These are phyloP conservation scores for Cymbomonas tetramitiformis DNA, from an alignment of 139 green algal species.

Conservation along the genomic window DNA sequence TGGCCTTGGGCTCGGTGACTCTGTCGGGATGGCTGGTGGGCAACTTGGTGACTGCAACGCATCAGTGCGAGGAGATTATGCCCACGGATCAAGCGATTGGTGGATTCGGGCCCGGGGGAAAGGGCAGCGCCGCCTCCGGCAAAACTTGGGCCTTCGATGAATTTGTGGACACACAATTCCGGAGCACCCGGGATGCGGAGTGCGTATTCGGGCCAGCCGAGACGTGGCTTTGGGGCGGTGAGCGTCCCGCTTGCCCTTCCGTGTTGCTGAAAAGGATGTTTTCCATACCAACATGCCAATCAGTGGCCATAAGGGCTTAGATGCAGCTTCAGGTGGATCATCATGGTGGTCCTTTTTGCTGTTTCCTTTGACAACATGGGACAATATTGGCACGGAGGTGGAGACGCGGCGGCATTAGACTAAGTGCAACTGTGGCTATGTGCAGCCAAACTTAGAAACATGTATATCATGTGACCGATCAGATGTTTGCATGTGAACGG, in stretches of 20 bases:
- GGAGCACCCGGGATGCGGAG: slow-evolving; percentile 26
- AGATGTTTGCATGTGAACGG: no score
- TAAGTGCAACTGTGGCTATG: no score
- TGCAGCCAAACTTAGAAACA: no score
- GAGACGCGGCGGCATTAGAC: no score
- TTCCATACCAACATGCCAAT: not conserved
- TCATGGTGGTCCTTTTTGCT: no score
- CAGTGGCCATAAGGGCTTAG: not conserved
- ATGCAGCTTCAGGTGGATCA: not conserved
- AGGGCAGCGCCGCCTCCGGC: no score
- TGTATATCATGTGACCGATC: no score
- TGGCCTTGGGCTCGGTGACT: slow-evolving; percentile 12
- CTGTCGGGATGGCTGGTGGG: slow-evolving; percentile 20
- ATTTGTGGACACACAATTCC: slow-evolving; percentile 24
- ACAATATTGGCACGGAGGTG: no score
- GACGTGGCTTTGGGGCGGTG: slow-evolving; percentile 24
- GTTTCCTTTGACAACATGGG: no score
- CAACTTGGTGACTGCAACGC: slow-evolving; percentile 17
- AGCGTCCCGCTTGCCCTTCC: no score
- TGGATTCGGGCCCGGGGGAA: not conserved
- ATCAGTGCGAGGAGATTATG: slow-evolving; percentile 29
- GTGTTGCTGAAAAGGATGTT: not conserved
- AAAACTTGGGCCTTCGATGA: no score
- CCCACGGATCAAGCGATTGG: not conserved
- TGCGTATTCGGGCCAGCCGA: slow-evolving; percentile 14